Evolutionary conservation across 2,329 filamentous ascomycete species (phyloP), one percentile per base, ranked within the genome.

Genomic region (Cercospora canescens): DNA sequence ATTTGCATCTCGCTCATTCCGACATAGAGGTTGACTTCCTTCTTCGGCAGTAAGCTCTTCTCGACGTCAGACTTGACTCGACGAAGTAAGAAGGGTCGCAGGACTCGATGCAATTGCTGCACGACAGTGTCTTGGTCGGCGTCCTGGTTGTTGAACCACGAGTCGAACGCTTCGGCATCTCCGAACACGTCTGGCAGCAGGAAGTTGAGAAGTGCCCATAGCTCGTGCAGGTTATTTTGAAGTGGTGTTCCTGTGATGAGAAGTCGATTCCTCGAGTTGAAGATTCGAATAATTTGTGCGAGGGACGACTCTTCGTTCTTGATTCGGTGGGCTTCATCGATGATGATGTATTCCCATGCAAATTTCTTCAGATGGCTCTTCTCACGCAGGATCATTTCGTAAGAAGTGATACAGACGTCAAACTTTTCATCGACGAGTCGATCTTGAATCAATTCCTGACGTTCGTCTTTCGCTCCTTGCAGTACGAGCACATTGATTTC

Each of bases 1-100:
- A 97, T 88, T 79, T 99, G 95, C 95, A 99, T 99, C 65, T 97
- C 94, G 0, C 95, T 94, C 94, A 99, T 97, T 71, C 94, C 95
- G 71, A 99, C 90, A 76, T 98, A 99, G 30, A 99, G 81, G 71
- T 99, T 99, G 75, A 98, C 83, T 79, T 99, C 95, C 79, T 98
- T 97, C 85, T 99, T 99, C 2, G 95, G 95, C 60, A 98, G 81
- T 68, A 99, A 83, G 76, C 94, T 98, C 86, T 99, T 99, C 79
- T 99, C 95, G 4, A 99, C 95, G 78, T 99, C 95, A 70, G 89
- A 92, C 85, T 99, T 99, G 74, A 99, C 95, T 79, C 95, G 92
- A 68, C 95, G 93, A 48, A 99, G 87, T 75, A 99, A 82, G 83
- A 99, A 99, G 2, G 95, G 95, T 24, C 94, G 89, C 52, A 99